Base-by-base conservation (phyloP, 1,284 basidiomycete genomes). In the Moesziomyces globuligerus region DNA sequence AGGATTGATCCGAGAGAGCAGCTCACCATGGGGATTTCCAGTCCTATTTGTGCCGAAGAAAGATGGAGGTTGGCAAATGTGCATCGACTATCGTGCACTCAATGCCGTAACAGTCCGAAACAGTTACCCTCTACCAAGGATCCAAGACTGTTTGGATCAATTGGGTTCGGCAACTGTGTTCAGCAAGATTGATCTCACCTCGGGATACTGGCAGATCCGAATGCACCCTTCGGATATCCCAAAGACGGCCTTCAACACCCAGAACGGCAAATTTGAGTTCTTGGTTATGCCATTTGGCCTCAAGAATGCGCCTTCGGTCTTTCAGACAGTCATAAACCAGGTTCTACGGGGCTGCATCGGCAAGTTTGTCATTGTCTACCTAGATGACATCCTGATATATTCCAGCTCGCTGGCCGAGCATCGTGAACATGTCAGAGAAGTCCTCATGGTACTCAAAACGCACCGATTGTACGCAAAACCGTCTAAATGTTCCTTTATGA, bases 331-430 rank as follows among this genome's bases (percentile, higher is more conserved):
- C n/a, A n/a, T n/a, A n/a, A n/a, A n/a, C n/a, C n/a, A n/a, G n/a
- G n/a, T n/a, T n/a, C n/a, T n/a, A n/a, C n/a, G n/a, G n/a, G n/a
- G n/a, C n/a, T n/a, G n/a, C n/a, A n/a, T n/a, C n/a, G n/a, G n/a
- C n/a, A n/a, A n/a, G n/a, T n/a, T n/a, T n/a, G n/a, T 53, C 41
- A 39, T 53, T 29, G 51, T 53, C 32, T 53, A 53, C 34, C 24
- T 53, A 9, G 51, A 53, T 32, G 51, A 52, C 20, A 52, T 52
- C 49, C 28, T 52, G 18, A 52, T 52, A 23, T 52, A 26, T 25
- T 52, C 40, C 13, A 17, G 25, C 1, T 34, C 39, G 7, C 18
- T 34, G 23, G 42, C 9, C 9, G 43, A 53, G 13, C 51, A 53
- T 21, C 32, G 23, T 6, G 17, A 45, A 28, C 51, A 53, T 26